Evolutionary conservation across 164 flowering plant species (phyloP).

Genomic region (Malania oleifera): DNA sequence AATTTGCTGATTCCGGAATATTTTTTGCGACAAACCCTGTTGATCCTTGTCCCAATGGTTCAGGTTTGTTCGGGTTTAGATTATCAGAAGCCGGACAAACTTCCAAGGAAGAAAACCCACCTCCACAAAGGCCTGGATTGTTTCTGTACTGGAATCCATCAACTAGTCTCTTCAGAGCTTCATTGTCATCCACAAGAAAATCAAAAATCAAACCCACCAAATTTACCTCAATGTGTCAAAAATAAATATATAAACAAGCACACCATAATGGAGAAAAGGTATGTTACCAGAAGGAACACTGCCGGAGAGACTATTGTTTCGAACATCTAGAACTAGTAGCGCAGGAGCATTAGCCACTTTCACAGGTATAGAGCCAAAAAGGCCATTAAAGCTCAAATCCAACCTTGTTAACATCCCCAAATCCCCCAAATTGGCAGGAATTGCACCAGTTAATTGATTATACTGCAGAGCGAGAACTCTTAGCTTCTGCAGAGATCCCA

Average conservation of each 20-base stretch:
- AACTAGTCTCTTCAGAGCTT: constrained; percentile 67
- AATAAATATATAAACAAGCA: not conserved
- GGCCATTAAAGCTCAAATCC: constrained; percentile 78
- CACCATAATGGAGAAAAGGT: not conserved
- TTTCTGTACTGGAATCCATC: constrained; percentile 63
- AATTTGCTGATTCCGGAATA: constrained; percentile 67
- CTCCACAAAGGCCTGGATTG: constrained; percentile 69
- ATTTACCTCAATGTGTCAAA: not conserved
- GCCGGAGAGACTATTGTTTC: constrained; percentile 85
- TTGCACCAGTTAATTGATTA: constrained; percentile 69
- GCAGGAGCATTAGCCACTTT: constrained; percentile 51
- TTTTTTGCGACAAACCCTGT: constrained; percentile 23
- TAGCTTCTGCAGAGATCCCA: constrained; percentile 72
- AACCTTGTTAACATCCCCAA: constrained; percentile 53
- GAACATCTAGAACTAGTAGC: constrained; percentile 60
- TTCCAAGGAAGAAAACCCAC: constrained; percentile 43
- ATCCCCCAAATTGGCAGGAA: constrained; percentile 87
- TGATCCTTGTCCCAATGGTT: constrained; percentile 42
- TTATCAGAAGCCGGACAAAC: constrained; percentile 34
- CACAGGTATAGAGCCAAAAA: constrained; percentile 75
- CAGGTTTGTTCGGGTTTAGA: constrained; percentile 34
- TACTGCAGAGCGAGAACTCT: constrained; percentile 64
- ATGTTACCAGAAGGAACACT: constrained; percentile 70
- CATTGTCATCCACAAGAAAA: constrained; percentile 12
- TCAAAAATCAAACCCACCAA: not conserved